Evolutionary conservation across 2,329 filamentous ascomycete species (phyloP).

Genomic region (Talaromyces sp.): DNA sequence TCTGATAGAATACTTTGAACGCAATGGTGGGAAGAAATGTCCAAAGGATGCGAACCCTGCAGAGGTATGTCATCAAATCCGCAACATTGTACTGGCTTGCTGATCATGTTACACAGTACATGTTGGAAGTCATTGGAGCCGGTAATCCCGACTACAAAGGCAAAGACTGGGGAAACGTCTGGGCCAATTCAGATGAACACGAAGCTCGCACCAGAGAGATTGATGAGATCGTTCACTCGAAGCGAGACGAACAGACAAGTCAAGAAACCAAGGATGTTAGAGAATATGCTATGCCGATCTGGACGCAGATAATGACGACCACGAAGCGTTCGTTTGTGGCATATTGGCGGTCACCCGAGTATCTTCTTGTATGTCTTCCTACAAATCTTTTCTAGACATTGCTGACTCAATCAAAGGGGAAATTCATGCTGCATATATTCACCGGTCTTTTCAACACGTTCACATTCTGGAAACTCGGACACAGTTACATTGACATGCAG

Average conservation of each 20-base stretch:
- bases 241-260: constrained; percentile 37
- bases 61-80: constrained; percentile 40
- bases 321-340: constrained; percentile 55
- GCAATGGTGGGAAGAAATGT: constrained; percentile 58
- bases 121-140: constrained; percentile 68
- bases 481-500: constrained; percentile 59
- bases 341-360: constrained; percentile 63
- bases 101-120: constrained; percentile 58
- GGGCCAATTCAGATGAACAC: constrained; percentile 51
- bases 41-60: constrained; percentile 63
- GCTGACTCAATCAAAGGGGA: constrained; percentile 43
- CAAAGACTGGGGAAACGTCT: constrained; percentile 60
- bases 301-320: constrained; percentile 50
- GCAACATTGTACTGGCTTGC: background rate
- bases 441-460: constrained; percentile 65
- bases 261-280: constrained; percentile 47
- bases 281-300: constrained; percentile 60
- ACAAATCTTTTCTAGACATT: background rate
- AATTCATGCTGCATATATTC: constrained; percentile 57
- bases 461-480: constrained; percentile 61
- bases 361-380: constrained; percentile 38
- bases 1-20: constrained; percentile 66
- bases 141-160: constrained; percentile 57
- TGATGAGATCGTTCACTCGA: constrained; percentile 45
- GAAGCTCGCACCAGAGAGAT: constrained; percentile 48